Percentiles rank a stretch among this genome's conserved stretches.
Evolutionary conservation across 768 basidiomycete genomes (phyloP).

Genomic region (Tricholoma sp.): DNA sequence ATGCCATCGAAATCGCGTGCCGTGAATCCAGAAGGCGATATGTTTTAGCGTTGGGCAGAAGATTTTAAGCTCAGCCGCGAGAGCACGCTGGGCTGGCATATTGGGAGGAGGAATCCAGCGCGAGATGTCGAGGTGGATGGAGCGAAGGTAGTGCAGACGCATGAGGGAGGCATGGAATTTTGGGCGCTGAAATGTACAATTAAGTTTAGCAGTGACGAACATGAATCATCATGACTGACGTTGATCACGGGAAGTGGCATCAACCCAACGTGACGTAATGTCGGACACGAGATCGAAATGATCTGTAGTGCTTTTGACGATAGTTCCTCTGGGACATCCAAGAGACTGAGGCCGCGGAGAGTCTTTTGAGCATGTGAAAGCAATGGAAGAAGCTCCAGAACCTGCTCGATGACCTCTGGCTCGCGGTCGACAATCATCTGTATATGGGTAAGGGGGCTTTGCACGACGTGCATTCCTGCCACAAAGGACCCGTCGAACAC

Average conservation of each 20-base stretch:
- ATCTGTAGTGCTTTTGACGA: conserved; percentile 14
- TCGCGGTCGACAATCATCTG: conserved; percentile 40
- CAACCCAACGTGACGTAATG: conserved; percentile 23
- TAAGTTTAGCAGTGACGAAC: background rate
- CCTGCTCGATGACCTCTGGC: conserved; percentile 24
- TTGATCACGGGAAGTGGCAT: conserved; percentile 23
- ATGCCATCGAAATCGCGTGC: conserved; percentile 21
- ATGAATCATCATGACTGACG: conserved; percentile 12
- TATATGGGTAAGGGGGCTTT: conserved; percentile 38
- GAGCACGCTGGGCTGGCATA: conserved; percentile 21
- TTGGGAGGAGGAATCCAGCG: conserved; percentile 23
- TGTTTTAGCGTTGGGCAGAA: conserved; percentile 22
- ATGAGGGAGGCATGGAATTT: conserved; percentile 21
- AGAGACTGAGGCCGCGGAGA: conserved; percentile 22
- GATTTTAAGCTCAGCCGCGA: conserved; percentile 27
- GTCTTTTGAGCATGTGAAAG: conserved; percentile 21
- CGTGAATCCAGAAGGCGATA: conserved; percentile 27
- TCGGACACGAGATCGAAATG: conserved; percentile 18
- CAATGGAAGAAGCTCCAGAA: conserved; percentile 26
- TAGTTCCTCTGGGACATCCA: conserved; percentile 25
- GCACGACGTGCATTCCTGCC: conserved; percentile 34
- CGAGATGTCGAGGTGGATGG: conserved; percentile 29
- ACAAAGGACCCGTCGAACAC: conserved; percentile 41
- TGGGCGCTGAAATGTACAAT: conserved; percentile 19
- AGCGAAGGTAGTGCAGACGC: conserved; percentile 20